A percentile compares a stretch with the other conserved stretches of the same genome.
Conservation (phyloP, 2,329 filamentous ascomycete genomes). For the Aspergillus ruber region DNA sequence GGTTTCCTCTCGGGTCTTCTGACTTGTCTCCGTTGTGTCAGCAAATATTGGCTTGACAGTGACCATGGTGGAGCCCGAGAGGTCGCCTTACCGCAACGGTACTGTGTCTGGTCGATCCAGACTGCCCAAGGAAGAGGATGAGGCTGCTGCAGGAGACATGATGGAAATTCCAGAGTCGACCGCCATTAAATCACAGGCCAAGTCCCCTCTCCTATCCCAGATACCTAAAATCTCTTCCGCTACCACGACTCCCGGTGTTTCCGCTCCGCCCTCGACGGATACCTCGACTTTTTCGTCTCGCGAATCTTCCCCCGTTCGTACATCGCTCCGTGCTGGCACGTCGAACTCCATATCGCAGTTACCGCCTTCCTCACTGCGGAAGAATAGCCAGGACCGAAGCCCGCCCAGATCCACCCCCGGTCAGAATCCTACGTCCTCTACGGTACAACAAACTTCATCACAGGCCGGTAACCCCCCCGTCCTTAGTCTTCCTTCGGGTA, state of each 20-base stretch:
- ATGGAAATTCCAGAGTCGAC: conserved; percentile 21
- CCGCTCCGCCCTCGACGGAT: conserved; percentile 32
- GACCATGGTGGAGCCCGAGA: conserved; percentile 32
- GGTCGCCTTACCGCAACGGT: conserved; percentile 28
- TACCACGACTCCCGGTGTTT: conserved; percentile 18
- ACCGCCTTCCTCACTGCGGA: conserved; percentile 51
- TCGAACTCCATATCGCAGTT: conserved; percentile 26
- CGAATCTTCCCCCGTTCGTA: conserved; percentile 42
- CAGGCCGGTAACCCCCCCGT: conserved; percentile 62
- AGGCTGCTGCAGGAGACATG: conserved; percentile 22
- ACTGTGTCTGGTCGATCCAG: conserved; percentile 22
- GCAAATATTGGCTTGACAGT: conserved; percentile 19
- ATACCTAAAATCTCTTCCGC: conserved; percentile 26
- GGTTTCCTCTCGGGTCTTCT: conserved; percentile 31
- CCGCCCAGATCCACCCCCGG: conserved; percentile 50
- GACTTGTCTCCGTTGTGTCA: conserved; percentile 27
- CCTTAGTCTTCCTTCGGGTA: conserved; percentile 46
- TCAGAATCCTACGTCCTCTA: conserved; percentile 47
- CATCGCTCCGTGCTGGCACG: conserved; percentile 23
- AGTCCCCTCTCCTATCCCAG: conserved; percentile 22
- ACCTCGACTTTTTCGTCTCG: conserved; percentile 44
- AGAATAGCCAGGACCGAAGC: conserved; percentile 62
- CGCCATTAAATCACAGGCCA: conserved; percentile 19
- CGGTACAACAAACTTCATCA: conserved; percentile 62
- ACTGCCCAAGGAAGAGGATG: conserved; percentile 19